A percentile compares a stretch with the other conserved stretches of the same genome.
These are phyloP conservation scores for Aureobasidium sp. DNA, from an alignment of 2,329 filamentous ascomycete genomes.

Conservation along the genomic window DNA sequence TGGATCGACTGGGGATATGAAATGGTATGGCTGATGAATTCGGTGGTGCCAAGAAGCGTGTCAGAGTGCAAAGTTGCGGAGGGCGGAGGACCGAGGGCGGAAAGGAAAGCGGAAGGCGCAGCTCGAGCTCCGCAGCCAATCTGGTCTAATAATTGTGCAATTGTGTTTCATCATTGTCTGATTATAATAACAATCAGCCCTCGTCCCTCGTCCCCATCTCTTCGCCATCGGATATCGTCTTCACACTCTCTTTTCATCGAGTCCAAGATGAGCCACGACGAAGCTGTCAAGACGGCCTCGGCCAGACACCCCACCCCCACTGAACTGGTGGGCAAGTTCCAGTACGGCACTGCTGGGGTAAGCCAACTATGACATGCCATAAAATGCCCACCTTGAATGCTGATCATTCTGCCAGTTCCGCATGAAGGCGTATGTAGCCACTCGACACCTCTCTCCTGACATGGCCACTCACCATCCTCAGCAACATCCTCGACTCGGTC, in stretches of 20 bases:
- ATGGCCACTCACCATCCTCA: conserved; percentile 25
- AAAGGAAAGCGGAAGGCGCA: neutral
- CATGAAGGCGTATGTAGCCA: conserved; percentile 56
- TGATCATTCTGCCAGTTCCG: conserved; percentile 47
- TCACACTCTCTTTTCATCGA: neutral
- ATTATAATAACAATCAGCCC: conserved; percentile 4
- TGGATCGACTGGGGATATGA: too few species aligned
- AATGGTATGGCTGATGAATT: neutral
- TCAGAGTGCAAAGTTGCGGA: conserved; percentile 3
- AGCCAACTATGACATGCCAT: neutral
- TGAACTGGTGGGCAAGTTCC: conserved; percentile 37
- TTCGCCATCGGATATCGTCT: neutral
- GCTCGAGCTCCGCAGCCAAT: conserved; percentile 2
- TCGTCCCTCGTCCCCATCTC: neutral
- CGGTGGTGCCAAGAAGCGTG: neutral
- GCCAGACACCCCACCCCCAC: conserved; percentile 29
- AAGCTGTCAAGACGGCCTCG: conserved; percentile 20
- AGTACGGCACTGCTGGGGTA: conserved; percentile 53
- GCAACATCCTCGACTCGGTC: conserved; percentile 80
- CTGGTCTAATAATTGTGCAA: neutral
- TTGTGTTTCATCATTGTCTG: neutral
- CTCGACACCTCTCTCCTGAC: neutral
- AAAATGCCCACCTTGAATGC: conserved; percentile 1
- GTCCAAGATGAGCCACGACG: conserved; percentile 11
- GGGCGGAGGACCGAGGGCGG: neutral